Base-by-base conservation (phyloP, 371 early-diverging fungal species). In the Mortierella sp. region DNA sequence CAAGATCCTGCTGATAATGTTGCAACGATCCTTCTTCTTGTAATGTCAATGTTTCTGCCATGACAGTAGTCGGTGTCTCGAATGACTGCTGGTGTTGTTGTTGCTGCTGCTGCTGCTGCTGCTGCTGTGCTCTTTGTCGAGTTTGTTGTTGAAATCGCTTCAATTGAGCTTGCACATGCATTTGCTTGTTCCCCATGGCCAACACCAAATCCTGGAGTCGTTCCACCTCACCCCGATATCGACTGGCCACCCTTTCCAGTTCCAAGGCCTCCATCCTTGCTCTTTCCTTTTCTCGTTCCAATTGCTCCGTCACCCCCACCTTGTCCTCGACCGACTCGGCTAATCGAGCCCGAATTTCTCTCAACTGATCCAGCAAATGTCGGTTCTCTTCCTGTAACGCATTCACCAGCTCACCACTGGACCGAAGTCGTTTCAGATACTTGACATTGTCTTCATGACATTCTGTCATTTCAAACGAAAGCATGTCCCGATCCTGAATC, bases 341-440 rank as follows among this genome's bases (percentile, higher is more conserved):
- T 23, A 67, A 50, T 26, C 51, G 44, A 9, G 71, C 70, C 3
- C 75, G 70, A n/a, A 70, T 23, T 19, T 75, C 75, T 2, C 75
- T 55, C 7, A 75, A 30, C 53, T 75, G 75, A 23, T 70, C 71
- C 44, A 75, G 63, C 55, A 75, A 47, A 19, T 66, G 50, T 9
- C 70, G 75, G 51, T 75, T 75, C 30, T 75, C 75, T 15, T 64
- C 60, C 68, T 75, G 75, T 16, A 75, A 46, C n/a, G 56, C 44
- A 11, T 70, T 71, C 4, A 70, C 61, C 43, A 63, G 48, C 25
- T 75, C 75, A 7, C 59, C 67, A 12, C 63, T 65, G 15, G 59
- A 58, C 28, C 68, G 59, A 12, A 75, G 46, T 18, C 75, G 66
- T 47, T 70, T 75, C 60, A 75, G 23, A 48, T 70, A 75, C 37